Conservation (phyloP, 768 basidiomycete species). For the Podaxis sp. region DNA sequence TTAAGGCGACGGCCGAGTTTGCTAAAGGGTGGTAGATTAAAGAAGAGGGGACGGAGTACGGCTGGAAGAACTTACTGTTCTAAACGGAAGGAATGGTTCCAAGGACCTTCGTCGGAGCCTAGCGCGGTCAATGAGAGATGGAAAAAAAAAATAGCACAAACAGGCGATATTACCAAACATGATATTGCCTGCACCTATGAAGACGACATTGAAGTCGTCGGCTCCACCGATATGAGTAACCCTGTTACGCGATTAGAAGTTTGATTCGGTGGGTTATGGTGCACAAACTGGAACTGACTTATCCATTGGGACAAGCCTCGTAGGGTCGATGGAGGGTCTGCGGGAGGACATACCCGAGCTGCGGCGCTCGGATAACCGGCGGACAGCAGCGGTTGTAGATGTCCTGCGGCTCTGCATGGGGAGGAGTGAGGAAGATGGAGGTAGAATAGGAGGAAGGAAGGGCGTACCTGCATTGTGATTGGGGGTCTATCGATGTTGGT, state of each 20-base stretch:
- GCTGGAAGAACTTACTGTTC: conserved; percentile 58
- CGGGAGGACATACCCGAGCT: conserved; percentile 47
- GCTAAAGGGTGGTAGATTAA: conserved; percentile 31
- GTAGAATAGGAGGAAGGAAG: conserved; percentile 5
- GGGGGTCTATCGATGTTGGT: not conserved
- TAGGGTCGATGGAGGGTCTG: conserved; percentile 73
- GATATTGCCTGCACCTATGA: conserved; percentile 95
- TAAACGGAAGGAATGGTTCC: conserved; percentile 90
- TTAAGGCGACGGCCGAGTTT: conserved; percentile 96
- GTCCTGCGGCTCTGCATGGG: conserved; percentile 34
- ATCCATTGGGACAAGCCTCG: conserved; percentile 74
- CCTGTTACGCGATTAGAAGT: conserved; percentile 25
- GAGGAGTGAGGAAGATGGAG: conserved; percentile 12
- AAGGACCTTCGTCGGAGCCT: conserved; percentile 88
- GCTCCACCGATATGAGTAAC: conserved; percentile 49
- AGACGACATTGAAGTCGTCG: conserved; percentile 88
- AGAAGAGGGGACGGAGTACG: conserved; percentile 12
- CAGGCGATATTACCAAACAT: conserved; percentile 74
- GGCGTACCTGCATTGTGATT: not conserved
- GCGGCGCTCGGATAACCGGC: conserved; percentile 40
- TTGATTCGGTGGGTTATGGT: conserved; percentile 12
- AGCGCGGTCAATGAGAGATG: conserved; percentile 7
- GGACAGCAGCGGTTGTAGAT: conserved; percentile 32
- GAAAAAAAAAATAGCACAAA: not conserved
- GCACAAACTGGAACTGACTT: conserved; percentile 40